Base-by-base conservation (phyloP, 2,329 filamentous ascomycete species). In the Apiospora pterosperma region DNA sequence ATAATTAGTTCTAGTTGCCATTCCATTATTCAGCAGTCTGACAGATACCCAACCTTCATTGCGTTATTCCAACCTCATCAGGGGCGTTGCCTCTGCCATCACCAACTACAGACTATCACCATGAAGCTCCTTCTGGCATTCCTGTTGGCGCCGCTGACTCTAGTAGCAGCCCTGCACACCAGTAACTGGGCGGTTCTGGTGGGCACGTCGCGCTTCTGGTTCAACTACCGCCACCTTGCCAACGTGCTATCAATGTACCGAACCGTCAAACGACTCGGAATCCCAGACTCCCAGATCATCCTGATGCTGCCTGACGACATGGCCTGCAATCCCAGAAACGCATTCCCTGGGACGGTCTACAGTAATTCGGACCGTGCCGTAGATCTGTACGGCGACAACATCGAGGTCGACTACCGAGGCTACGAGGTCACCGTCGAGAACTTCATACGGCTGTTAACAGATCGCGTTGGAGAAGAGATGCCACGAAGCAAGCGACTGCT, bases 221-320 rank as follows among this genome's bases (percentile, higher is more conserved):
- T 99, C 88, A 99, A 99, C 82, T 99, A 99, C 80, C 92, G 96
- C 65, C 96, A 99, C 78, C 90, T 99, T 62, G 94, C 96, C 78
- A 99, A 99, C 81, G 96, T 97, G 21, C 88, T 99, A 67, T 97
- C 95, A 66, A 89, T 99, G 68, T 99, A 99, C 81, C 92, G 96
- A 65, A 99, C 96, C 64, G 96, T 99, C 68, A 99, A 99, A 82
- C 92, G 96, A 14, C 89, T 99, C 41, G 96, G 96, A 59, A 99
- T 99, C 66, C 96, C 96, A 39, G 96, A 99, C 79, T 97, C 93
- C 62, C 96, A 99, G 77, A 99, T 99, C 80, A 98, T 99, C 76
- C 91, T 99, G 70, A 98, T 99, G 94, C 88, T 99, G n/a, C 96
- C 96, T 25, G 96, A 99, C 78, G 96, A 99, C 81, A 98, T 99